Conservation (phyloP, 345 rosid genomes). For the Eucalyptus cloeziana region DNA sequence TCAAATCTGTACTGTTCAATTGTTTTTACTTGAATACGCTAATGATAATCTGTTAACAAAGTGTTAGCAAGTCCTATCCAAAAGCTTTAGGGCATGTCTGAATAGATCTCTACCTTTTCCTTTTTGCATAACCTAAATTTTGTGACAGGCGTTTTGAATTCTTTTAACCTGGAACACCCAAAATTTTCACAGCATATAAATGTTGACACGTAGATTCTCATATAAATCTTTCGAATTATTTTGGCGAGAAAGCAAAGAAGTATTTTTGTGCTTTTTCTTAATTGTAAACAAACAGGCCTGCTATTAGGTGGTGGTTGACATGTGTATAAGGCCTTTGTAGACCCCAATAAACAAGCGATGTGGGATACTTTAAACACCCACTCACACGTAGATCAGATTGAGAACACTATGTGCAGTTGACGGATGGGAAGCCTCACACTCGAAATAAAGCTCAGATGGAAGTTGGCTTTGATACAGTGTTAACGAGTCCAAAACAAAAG, state of each 20-base stretch:
- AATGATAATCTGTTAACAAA: not conserved
- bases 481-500: not conserved
- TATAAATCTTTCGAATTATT: not conserved
- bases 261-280: not conserved
- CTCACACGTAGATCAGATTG: not conserved
- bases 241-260: not conserved
- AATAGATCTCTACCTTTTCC: not conserved
- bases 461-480: not conserved
- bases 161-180: not conserved
- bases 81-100: not conserved
- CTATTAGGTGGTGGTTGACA: not conserved
- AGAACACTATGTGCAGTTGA: not conserved
- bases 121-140: not conserved
- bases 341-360: not conserved
- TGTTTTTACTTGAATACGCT: not conserved
- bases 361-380: not conserved
- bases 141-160: not conserved
- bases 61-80: not conserved
- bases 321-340: not conserved
- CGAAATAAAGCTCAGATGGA: not conserved
- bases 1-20: slow-evolving; percentile 28
- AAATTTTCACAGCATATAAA: not conserved
- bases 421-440: not conserved
- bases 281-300: not conserved
- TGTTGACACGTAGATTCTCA: not conserved